Percentiles rank a stretch among this genome's conserved stretches.
Conservation (phyloP, 2,329 filamentous ascomycete species). For the Aspergillus udagawae region DNA sequence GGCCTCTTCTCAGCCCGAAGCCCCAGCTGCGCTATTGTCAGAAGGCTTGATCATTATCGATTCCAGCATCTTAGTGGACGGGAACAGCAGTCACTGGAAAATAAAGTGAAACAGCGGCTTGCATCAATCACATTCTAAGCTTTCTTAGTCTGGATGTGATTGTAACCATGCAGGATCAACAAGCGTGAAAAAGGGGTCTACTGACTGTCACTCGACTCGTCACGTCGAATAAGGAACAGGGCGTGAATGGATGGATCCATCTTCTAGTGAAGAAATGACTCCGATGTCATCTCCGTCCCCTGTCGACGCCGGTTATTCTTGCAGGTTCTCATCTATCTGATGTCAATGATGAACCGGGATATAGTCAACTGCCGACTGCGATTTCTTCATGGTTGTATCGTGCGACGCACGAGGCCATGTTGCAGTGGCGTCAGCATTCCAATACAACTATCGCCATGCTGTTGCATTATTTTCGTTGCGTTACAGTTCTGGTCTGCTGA, state of each 20-base stretch:
- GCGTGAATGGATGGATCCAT: too few relatives aligned
- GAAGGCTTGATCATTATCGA: background rate
- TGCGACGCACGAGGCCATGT: background rate
- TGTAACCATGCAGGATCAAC: background rate
- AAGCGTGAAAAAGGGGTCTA: background rate
- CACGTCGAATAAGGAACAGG: background rate
- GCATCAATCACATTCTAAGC: background rate
- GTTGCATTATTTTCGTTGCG: background rate
- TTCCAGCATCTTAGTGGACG: too few relatives aligned
- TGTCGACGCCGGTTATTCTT: too few relatives aligned
- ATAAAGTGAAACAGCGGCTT: background rate
- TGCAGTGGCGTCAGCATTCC: background rate
- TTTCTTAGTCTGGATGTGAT: background rate
- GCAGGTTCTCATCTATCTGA: background rate
- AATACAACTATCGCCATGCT: background rate
- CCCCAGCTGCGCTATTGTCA: background rate
- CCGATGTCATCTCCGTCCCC: too few relatives aligned
- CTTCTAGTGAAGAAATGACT: background rate
- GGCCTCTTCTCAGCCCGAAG: too few relatives aligned
- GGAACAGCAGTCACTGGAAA: background rate
- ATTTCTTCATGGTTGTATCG: background rate
- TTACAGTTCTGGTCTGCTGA: background rate
- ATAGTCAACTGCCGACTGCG: background rate
- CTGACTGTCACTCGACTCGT: background rate
- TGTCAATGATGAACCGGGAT: background rate